Percentiles rank a stretch among this genome's conserved stretches.
Evolutionary conservation across 2,329 filamentous ascomycete genomes (phyloP).

Genomic region (Penicillium nordicum): DNA sequence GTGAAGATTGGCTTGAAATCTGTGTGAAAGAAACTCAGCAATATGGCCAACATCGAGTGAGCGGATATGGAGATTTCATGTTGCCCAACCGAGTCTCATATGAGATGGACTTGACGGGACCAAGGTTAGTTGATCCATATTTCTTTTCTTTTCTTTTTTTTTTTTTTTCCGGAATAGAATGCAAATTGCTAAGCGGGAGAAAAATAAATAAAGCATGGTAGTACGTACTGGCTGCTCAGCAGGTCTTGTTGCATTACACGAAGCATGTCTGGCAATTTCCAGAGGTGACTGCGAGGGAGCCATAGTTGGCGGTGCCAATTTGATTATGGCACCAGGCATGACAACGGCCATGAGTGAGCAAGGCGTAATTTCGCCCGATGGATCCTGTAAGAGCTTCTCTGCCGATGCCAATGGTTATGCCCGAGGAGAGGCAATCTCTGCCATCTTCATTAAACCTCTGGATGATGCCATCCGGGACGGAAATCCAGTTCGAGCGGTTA

Average conservation of each 20-base stretch:
- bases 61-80: constrained; percentile 20
- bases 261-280: constrained; percentile 23
- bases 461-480: neutral
- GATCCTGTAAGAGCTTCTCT: constrained; percentile 27
- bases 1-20: constrained; percentile 16
- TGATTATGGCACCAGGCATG: constrained; percentile 31
- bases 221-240: constrained; percentile 40
- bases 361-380: constrained; percentile 33
- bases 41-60: constrained; percentile 12
- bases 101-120: constrained; percentile 26
- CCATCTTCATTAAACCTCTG: constrained; percentile 28
- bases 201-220: constrained; percentile 9
- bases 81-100: constrained; percentile 28
- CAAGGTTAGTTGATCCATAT: constrained; percentile 12
- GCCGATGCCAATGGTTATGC: constrained; percentile 31
- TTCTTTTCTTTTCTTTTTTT: no score
- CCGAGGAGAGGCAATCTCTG: constrained; percentile 30
- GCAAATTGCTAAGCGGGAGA: neutral
- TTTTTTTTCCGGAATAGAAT: neutral
- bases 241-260: constrained; percentile 30
- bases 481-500: neutral
- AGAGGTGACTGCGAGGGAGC: constrained; percentile 18
- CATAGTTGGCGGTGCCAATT: constrained; percentile 33
- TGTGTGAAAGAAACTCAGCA: constrained; percentile 4
- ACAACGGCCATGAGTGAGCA: constrained; percentile 29